Base-by-base conservation (phyloP, 768 basidiomycete genomes). In the Amanita subjunquillea region DNA sequence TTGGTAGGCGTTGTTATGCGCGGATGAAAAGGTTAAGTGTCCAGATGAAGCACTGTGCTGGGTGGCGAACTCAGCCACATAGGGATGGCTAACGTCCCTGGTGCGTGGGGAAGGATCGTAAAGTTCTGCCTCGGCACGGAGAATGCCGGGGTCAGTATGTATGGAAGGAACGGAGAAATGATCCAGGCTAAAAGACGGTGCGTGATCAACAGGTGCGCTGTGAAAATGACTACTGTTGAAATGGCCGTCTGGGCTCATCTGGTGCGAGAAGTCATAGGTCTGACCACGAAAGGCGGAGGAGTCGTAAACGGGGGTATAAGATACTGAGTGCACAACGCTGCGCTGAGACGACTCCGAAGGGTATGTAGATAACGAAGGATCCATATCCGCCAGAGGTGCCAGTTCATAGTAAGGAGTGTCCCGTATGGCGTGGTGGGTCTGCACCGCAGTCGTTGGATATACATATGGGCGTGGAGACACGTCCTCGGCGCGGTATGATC, bases 331-430 rank as follows among this genome's bases (percentile, higher is more conserved):
- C 30, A 37, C 8, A 7, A 38, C 6, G 43, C 22, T 38, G 6
- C 43, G 51, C 4, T 52, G 51, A 25, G 51, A 46, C 2, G 42
- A 38, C 25, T 46, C 51, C 1, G 51, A 17, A 53, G 45, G 46
- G 13, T 25, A 44, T n/a, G 51, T 17, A 23, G 42, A 27, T 36
- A 44, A 27, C 51, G 51, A 37, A 38, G 7, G 29, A 8, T 46
- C 36, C 43, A 36, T 12, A 8, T n/a, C 13, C n/a, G 41, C 20
- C 20, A 46, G 13, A 22, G 13, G 29, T 0, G 30, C 32, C 43
- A 53, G 6, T 42, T 46, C 51, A 29, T 53, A 53, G n/a, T 53
- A 53, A 30, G 22, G 25, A 37, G 22, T 12, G 13, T 13, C 13
- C 15, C 40, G 36, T 15, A 45, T 20, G 13, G 20, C 25, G 23